Percentiles rank a stretch among this genome's conserved stretches.
Evolutionary conservation across 2,329 filamentous ascomycete genomes (phyloP).

Genomic region (Fusarium sp.): DNA sequence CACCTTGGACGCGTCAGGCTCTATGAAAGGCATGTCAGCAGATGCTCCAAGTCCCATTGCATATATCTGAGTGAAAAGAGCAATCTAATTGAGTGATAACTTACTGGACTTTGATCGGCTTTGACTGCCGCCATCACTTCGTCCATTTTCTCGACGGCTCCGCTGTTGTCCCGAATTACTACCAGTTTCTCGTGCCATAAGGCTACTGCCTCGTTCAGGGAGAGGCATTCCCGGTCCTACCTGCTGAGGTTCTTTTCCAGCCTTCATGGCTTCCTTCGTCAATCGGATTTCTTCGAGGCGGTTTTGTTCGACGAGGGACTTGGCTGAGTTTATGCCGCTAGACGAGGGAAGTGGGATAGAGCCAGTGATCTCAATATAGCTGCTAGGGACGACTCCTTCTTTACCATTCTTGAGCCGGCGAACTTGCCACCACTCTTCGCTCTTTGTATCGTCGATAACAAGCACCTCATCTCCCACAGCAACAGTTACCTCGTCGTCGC

Average conservation of each 20-base stretch:
- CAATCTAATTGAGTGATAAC: slow-evolving; percentile 43
- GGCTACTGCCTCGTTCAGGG: slow-evolving; percentile 82
- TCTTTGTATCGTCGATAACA: slow-evolving; percentile 87
- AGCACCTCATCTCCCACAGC: slow-evolving; percentile 89
- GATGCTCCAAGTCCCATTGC: neutral
- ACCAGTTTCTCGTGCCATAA: slow-evolving; percentile 72
- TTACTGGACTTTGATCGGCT: slow-evolving; percentile 76
- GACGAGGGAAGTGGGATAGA: slow-evolving; percentile 62
- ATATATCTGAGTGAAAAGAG: neutral
- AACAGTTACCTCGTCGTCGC: slow-evolving; percentile 95
- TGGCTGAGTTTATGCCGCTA: slow-evolving; percentile 60
- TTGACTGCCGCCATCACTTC: slow-evolving; percentile 62
- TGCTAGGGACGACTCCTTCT: slow-evolving; percentile 95
- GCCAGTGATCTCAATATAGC: slow-evolving; percentile 90
- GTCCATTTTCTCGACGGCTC: slow-evolving; percentile 73
- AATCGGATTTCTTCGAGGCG: slow-evolving; percentile 83
- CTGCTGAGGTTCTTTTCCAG: slow-evolving; percentile 65
- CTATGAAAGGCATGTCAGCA: slow-evolving; percentile 54
- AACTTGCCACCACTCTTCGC: slow-evolving; percentile 99
- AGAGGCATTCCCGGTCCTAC: slow-evolving; percentile 82
- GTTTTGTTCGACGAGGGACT: slow-evolving; percentile 79
- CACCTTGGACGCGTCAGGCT: slow-evolving; percentile 84
- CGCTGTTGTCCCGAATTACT: slow-evolving; percentile 77
- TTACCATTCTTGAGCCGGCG: slow-evolving; percentile 89
- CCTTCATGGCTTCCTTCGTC: slow-evolving; percentile 80